Conservation (phyloP, 1,139 yeast species). For the Zhuliangozyma parablackwelliae region DNA sequence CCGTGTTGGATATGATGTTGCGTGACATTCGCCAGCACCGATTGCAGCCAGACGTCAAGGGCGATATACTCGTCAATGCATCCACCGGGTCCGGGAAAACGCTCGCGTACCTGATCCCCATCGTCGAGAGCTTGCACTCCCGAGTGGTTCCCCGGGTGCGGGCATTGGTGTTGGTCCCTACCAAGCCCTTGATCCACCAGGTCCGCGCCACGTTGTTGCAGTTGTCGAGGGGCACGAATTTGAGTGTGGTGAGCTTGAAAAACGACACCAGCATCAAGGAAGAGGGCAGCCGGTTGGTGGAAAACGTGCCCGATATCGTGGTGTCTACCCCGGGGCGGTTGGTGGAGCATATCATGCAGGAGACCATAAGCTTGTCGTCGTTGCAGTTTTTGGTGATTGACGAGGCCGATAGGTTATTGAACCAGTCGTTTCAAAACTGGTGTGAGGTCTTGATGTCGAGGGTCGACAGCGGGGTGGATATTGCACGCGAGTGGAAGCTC, state of each 20-base stretch:
- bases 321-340: conserved; percentile 91
- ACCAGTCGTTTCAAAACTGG: conserved; percentile 95
- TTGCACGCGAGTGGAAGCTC: conserved; percentile 25
- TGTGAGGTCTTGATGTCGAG: conserved; percentile 57
- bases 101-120: conserved; percentile 80
- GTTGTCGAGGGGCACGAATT: conserved; percentile 62
- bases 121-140: conserved; percentile 59
- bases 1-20: conserved; percentile 56
- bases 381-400: conserved; percentile 77
- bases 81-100: conserved; percentile 98
- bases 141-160: conserved; percentile 72
- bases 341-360: conserved; percentile 70
- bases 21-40: conserved; percentile 42
- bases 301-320: conserved; percentile 66
- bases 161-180: conserved; percentile 82
- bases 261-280: conserved; percentile 58
- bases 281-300: conserved; percentile 50
- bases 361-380: conserved; percentile 37
- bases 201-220: conserved; percentile 62
- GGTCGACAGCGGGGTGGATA: conserved; percentile 30
- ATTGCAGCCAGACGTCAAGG: conserved; percentile 56
- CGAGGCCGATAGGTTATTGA: conserved; percentile 89
- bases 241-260: conserved; percentile 57
- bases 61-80: conserved; percentile 86
- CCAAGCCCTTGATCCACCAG: conserved; percentile 81